Conservation (phyloP, 2,329 filamentous ascomycete genomes). For the Myriosclerotinia scirpicola region DNA sequence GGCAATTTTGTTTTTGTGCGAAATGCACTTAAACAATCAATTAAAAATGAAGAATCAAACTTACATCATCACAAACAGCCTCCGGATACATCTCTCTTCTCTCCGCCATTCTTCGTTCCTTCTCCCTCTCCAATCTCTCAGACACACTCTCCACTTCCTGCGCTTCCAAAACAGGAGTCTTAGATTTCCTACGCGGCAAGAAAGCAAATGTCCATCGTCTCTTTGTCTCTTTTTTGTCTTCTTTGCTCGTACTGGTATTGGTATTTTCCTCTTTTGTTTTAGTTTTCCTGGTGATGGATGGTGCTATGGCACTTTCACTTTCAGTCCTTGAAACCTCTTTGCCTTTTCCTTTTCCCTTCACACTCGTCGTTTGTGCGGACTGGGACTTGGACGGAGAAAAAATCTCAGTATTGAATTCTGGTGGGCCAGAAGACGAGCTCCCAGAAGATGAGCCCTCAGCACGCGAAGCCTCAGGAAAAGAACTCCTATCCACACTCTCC, state of each 20-base stretch:
- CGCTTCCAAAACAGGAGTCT: no score
- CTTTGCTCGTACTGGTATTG: no score
- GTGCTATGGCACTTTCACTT: no score
- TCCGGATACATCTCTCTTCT: neutral
- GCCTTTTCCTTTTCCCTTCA: neutral
- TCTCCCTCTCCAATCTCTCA: neutral
- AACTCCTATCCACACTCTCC: neutral
- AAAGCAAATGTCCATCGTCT: neutral
- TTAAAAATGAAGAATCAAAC: neutral
- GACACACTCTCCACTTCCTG: neutral
- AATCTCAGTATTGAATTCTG: neutral
- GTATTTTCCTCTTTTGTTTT: no score
- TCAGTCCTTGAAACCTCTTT: no score
- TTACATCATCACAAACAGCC: constrained; percentile 8
- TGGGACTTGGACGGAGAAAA: neutral
- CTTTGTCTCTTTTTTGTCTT: neutral
- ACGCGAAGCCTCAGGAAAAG: no score
- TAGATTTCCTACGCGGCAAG: neutral
- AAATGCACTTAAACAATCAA: neutral
- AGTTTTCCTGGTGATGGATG: no score
- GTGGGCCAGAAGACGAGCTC: neutral
- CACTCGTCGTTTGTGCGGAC: neutral
- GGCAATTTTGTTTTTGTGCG: neutral
- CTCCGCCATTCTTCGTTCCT: neutral
- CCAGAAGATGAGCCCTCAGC: neutral